These are phyloP conservation scores for Penicillium argentinense DNA, from an alignment of 495 filamentous ascomycete genomes.

Conservation along the genomic window DNA sequence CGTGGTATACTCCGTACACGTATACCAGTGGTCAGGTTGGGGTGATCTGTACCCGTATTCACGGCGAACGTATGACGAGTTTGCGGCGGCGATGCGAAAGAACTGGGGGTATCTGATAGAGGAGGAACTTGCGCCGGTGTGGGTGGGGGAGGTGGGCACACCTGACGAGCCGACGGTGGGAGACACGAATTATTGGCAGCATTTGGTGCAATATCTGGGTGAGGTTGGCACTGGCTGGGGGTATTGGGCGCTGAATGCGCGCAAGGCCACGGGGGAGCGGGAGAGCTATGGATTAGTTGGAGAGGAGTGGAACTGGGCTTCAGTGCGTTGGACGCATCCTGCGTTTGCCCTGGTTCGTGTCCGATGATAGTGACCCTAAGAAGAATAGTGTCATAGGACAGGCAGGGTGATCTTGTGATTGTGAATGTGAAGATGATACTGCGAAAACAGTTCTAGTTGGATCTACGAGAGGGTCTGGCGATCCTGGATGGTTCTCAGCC, in stretches of 20 bases:
- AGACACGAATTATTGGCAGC: constrained; percentile 59
- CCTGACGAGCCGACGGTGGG: constrained; percentile 46
- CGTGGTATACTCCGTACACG: constrained; percentile 62
- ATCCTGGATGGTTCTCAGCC: constrained; percentile 1
- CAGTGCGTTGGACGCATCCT: constrained; percentile 48
- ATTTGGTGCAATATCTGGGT: constrained; percentile 54
- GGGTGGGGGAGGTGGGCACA: constrained; percentile 61
- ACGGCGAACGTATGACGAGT: constrained; percentile 53
- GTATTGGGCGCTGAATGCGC: constrained; percentile 64
- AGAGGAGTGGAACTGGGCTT: constrained; percentile 56
- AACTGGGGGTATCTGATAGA: constrained; percentile 64
- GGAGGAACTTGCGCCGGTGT: constrained; percentile 56
- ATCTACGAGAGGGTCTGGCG: background rate
- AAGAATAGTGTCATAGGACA: too few relatives aligned
- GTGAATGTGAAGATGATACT: too few relatives aligned
- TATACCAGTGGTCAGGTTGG: constrained; percentile 64
- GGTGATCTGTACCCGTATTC: constrained; percentile 53
- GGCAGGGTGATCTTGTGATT: too few relatives aligned
- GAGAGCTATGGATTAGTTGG: constrained; percentile 57
- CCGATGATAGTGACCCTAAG: too few relatives aligned
- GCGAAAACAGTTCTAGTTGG: too few relatives aligned
- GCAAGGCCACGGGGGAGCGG: constrained; percentile 50
- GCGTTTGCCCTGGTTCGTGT: too few relatives aligned
- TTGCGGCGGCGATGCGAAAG: constrained; percentile 54
- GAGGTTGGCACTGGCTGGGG: constrained; percentile 58